Percentiles rank a stretch among this genome's conserved stretches.
Evolutionary conservation across 306 rosid genomes (phyloP).

Genomic region (Vigna reflexopilosa): DNA sequence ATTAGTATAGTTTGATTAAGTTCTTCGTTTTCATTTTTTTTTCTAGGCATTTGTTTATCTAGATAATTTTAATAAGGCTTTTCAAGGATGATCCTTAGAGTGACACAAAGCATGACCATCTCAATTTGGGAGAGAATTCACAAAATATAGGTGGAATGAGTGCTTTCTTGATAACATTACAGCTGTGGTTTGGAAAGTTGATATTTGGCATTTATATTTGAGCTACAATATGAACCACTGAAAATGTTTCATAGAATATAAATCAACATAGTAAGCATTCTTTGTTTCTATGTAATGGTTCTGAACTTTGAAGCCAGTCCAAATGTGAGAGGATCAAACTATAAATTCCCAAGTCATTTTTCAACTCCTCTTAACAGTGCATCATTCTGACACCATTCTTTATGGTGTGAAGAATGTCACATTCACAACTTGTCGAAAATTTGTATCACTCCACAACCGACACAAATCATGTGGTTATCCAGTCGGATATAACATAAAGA

Average conservation of each 20-base stretch:
- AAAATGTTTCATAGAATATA: background rate
- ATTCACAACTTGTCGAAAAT: background rate
- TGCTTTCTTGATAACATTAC: conserved; percentile 1
- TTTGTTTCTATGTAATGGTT: conserved; percentile 4
- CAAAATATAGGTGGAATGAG: conserved; percentile 26
- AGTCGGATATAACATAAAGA: conserved; percentile 2
- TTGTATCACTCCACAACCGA: background rate
- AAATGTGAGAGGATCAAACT: background rate
- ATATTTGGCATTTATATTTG: conserved; percentile 2
- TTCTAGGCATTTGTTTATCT: conserved; percentile 5
- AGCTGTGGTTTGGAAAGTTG: conserved; percentile 1
- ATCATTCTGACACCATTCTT: background rate
- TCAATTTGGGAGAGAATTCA: conserved; percentile 4
- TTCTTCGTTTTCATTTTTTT: background rate
- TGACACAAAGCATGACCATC: conserved; percentile 37
- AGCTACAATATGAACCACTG: background rate
- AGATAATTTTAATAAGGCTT: conserved; percentile 17
- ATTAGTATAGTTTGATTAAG: conserved; percentile 34
- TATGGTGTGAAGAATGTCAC: background rate
- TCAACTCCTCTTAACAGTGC: background rate
- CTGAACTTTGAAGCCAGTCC: background rate
- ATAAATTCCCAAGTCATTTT: background rate
- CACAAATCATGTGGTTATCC: background rate
- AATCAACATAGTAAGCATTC: background rate
- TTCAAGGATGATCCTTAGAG: background rate